Conservation (phyloP, 805 yeast genomes). For the Nadsonia fulvescens region DNA sequence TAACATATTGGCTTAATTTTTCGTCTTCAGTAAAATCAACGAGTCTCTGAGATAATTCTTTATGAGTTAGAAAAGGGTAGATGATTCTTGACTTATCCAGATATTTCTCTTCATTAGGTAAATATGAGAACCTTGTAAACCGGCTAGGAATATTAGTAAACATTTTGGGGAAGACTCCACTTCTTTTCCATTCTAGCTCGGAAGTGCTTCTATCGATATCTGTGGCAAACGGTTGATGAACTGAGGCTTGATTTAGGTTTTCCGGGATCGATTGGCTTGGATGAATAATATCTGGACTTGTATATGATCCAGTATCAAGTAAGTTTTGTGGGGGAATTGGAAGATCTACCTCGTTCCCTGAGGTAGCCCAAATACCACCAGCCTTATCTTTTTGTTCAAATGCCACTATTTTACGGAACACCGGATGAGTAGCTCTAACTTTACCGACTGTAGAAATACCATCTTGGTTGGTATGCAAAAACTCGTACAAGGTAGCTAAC, state of each 20-base stretch:
- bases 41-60: conserved; percentile 44
- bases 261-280: conserved; percentile 15
- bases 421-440: conserved; percentile 31
- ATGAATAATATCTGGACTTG: too few relatives aligned
- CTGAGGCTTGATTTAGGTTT: conserved; percentile 12
- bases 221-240: conserved; percentile 31
- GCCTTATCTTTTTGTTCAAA: conserved; percentile 37
- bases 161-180: too few relatives aligned
- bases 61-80: conserved; percentile 39
- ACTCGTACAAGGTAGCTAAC: conserved; percentile 43
- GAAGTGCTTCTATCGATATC: conserved; percentile 55
- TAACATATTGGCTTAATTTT: conserved; percentile 24
- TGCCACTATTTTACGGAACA: conserved; percentile 27
- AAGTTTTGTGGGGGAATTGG: too few relatives aligned
- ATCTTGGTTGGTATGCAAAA: too few relatives aligned
- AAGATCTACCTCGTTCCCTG: too few relatives aligned
- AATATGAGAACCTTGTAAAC: too few relatives aligned
- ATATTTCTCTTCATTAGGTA: too few relatives aligned
- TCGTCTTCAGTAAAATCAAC: conserved; percentile 29
- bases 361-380: conserved; percentile 88
- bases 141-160: conserved; percentile 38
- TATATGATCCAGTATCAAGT: too few relatives aligned
- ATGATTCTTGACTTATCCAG: too few relatives aligned
- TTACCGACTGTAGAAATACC: too few relatives aligned
- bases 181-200: conserved; percentile 33